phyloP scores from a whole-genome alignment of 345 rosid genomes.

The Leavenworthia alabamica region DNA sequence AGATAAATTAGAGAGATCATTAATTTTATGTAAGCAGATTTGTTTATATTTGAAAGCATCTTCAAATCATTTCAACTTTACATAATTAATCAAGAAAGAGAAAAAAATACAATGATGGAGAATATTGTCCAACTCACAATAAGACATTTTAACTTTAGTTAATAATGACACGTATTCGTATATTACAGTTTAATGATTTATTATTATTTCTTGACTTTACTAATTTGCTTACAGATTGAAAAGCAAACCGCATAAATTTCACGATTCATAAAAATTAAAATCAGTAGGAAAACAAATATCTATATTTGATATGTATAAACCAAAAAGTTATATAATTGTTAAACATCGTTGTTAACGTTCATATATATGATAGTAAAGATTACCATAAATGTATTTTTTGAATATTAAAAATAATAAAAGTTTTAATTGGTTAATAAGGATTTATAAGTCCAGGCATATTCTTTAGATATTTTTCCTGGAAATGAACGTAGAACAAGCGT shows the following conservation, averaged over 20 bases:
- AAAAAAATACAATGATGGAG: slow-evolving; percentile 17
- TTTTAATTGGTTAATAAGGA: not conserved
- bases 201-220: not conserved
- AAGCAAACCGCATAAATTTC: not conserved
- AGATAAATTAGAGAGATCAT: not conserved
- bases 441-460: not conserved
- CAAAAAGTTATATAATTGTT: not conserved
- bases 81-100: slow-evolving; percentile 20
- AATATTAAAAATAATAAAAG: not conserved
- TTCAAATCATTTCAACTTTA: slow-evolving; percentile 27
- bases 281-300: not conserved
- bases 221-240: not conserved
- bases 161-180: not conserved
- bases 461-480: not conserved
- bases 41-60: slow-evolving; percentile 18
- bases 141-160: slow-evolving; percentile 26
- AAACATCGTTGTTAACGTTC: not conserved
- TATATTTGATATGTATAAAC: not conserved
- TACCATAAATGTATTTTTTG: not conserved
- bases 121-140: slow-evolving; percentile 18
- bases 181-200: not conserved
- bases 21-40: not conserved
- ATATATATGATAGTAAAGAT: not conserved
- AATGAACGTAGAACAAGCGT: not conserved
- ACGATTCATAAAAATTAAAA: not conserved